These are phyloP conservation scores for Aspergillus ellipticus DNA, from an alignment of 495 filamentous ascomycete genomes.

Conservation along the genomic window DNA sequence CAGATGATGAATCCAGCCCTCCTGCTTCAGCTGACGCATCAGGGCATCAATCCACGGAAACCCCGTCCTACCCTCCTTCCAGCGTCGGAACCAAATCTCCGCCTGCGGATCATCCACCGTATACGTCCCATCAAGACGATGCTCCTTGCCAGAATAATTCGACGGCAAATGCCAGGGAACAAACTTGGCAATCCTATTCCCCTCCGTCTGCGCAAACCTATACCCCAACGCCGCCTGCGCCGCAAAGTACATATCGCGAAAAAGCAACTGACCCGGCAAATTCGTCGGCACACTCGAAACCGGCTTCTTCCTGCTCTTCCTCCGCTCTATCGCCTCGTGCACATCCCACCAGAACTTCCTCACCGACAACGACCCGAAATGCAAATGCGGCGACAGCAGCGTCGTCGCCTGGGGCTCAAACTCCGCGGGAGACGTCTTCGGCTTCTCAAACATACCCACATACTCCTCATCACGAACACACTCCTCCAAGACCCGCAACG, in stretches of 20 bases:
- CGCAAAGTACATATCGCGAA: conserved; percentile 75
- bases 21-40: conserved; percentile 64
- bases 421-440: conserved; percentile 63
- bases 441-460: conserved; percentile 66
- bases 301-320: conserved; percentile 41
- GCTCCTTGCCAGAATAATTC: conserved; percentile 35
- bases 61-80: conserved; percentile 61
- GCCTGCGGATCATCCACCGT: conserved; percentile 52
- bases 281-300: conserved; percentile 55
- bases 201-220: conserved; percentile 51
- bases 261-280: conserved; percentile 64
- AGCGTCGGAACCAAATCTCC: conserved; percentile 59
- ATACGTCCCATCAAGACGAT: conserved; percentile 35
- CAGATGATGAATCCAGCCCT: conserved; percentile 75
- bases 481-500: conserved; percentile 45
- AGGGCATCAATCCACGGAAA: conserved; percentile 74
- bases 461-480: conserved; percentile 57
- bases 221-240: conserved; percentile 63
- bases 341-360: conserved; percentile 67
- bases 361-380: conserved; percentile 61
- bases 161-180: conserved; percentile 69
- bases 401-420: conserved; percentile 67
- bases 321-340: conserved; percentile 48
- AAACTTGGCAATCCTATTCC: conserved; percentile 59
- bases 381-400: conserved; percentile 64